Conservation (phyloP, 768 basidiomycete genomes). For the Boletus pseudopeckii region DNA sequence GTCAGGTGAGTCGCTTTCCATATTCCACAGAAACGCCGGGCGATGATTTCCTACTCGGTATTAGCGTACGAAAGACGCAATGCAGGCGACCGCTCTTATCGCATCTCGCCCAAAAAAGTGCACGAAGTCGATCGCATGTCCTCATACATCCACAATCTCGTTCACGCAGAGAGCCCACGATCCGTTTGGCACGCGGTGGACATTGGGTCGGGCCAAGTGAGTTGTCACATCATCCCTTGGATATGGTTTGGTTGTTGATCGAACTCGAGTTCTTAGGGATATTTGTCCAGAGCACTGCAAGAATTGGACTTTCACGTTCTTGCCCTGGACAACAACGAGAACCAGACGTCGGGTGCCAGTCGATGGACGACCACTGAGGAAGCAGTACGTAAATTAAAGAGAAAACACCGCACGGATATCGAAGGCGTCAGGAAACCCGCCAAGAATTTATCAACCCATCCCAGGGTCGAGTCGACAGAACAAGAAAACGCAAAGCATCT, state of each 20-base stretch:
- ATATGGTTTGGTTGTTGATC: not conserved
- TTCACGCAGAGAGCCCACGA: slow-evolving; percentile 23
- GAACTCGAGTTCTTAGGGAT: slow-evolving; percentile 41
- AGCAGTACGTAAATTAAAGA: slow-evolving; percentile 16
- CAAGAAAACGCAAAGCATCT: not conserved
- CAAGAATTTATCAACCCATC: not conserved
- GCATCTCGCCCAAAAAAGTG: slow-evolving; percentile 74
- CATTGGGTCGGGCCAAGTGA: slow-evolving; percentile 69
- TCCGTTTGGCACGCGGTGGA: slow-evolving; percentile 54
- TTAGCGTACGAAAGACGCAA: slow-evolving; percentile 7
- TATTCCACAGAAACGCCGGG: not conserved
- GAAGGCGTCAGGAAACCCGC: not conserved
- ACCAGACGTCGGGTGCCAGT: slow-evolving; percentile 57
- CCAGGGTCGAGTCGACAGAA: not conserved
- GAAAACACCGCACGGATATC: slow-evolving; percentile 7
- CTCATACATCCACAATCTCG: slow-evolving; percentile 44
- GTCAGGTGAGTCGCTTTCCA: slow-evolving; percentile 8
- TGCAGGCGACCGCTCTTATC: slow-evolving; percentile 25
- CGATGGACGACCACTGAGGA: slow-evolving; percentile 35
- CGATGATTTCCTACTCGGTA: not conserved
- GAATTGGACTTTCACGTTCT: slow-evolving; percentile 46
- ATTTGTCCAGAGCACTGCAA: slow-evolving; percentile 52
- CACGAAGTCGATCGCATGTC: slow-evolving; percentile 71
- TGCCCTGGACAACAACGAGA: slow-evolving; percentile 61
- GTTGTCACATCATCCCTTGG: slow-evolving; percentile 5